Percentiles rank a stretch among this genome's conserved stretches.
These are phyloP conservation scores for Phylloporus gajari DNA, from an alignment of 1,284 basidiomycete genomes.

Conservation along the genomic window DNA sequence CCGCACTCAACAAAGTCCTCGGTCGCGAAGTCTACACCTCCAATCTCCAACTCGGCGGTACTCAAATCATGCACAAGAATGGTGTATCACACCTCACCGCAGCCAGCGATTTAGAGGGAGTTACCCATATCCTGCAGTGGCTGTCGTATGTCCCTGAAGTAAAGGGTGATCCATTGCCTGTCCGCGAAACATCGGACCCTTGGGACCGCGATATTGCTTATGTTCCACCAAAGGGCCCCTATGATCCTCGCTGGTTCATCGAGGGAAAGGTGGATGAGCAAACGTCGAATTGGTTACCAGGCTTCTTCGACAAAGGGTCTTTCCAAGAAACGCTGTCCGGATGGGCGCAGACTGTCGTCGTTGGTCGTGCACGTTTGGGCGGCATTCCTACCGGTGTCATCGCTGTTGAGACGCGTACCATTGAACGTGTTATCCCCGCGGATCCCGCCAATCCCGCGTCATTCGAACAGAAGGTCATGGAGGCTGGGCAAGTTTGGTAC, in stretches of 20 bases:
- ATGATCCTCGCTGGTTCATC: conserved; percentile 98
- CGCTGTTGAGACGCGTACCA: conserved; percentile 96
- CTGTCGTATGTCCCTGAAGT: conserved; percentile 91
- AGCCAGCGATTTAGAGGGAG: conserved; percentile 93
- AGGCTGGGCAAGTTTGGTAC: conserved; percentile 99
- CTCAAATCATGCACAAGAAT: conserved; percentile 99
- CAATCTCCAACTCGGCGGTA: conserved; percentile 98
- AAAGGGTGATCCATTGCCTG: conserved; percentile 82
- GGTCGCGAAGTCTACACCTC: conserved; percentile 99
- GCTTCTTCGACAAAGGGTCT: conserved; percentile 97
- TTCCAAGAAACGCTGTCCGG: conserved; percentile 97
- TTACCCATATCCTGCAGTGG: conserved; percentile 94
- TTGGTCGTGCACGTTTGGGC: conserved; percentile 94
- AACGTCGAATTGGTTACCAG: conserved; percentile 80
- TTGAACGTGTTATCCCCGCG: conserved; percentile 96
- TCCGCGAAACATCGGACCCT: conserved; percentile 75
- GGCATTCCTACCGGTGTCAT: conserved; percentile 99
- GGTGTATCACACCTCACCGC: conserved; percentile 98
- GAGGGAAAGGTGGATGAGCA: conserved; percentile 90
- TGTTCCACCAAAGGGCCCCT: conserved; percentile 91
- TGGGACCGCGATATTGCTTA: conserved; percentile 97
- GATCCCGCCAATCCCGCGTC: conserved; percentile 99
- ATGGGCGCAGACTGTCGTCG: conserved; percentile 98
- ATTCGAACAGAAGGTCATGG: conserved; percentile 98
- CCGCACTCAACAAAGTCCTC: conserved; percentile 98